Percentiles rank a stretch among this genome's conserved stretches.
Conservation (phyloP, 352 stramenopile genomes). For the Ochromonadaceae sp. region DNA sequence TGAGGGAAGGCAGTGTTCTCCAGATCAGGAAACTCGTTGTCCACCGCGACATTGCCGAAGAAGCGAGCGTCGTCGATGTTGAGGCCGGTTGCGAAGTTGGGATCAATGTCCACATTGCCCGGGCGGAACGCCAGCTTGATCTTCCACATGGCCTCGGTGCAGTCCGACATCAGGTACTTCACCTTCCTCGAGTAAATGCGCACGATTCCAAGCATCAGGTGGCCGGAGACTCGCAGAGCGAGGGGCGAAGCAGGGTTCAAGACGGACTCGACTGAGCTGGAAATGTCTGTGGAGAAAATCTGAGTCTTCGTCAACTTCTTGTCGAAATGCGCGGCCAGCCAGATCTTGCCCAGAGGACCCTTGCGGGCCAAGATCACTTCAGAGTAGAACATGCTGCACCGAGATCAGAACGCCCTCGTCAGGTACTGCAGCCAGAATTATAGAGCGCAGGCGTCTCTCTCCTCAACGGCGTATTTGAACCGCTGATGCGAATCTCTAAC, state of each 20-base stretch:
- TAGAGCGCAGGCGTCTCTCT: too few relatives aligned
- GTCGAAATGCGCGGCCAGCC: slow-evolving; percentile 96
- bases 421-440: too few relatives aligned
- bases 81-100: not conserved
- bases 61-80: not conserved
- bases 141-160: slow-evolving; percentile 94
- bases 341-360: slow-evolving; percentile 94
- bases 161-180: slow-evolving; percentile 95
- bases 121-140: slow-evolving; percentile 72
- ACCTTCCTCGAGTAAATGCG: slow-evolving; percentile 89
- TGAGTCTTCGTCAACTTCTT: slow-evolving; percentile 97
- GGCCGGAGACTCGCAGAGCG: slow-evolving; percentile 86
- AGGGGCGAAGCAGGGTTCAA: slow-evolving; percentile 88
- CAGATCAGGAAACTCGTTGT: too few relatives aligned
- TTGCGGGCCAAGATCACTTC: slow-evolving; percentile 98
- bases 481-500: too few relatives aligned
- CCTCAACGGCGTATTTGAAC: too few relatives aligned
- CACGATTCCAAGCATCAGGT: slow-evolving; percentile 93
- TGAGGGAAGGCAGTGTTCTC: too few relatives aligned
- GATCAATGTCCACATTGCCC: not conserved
- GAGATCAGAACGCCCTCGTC: too few relatives aligned
- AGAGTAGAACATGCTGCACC: slow-evolving; percentile 92
- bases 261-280: slow-evolving; percentile 85
- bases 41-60: slow-evolving; percentile 3
- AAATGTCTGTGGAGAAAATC: slow-evolving; percentile 94